phyloP scores from a whole-genome alignment of 2,329 filamentous ascomycete species.

The Exophiala sp. region DNA sequence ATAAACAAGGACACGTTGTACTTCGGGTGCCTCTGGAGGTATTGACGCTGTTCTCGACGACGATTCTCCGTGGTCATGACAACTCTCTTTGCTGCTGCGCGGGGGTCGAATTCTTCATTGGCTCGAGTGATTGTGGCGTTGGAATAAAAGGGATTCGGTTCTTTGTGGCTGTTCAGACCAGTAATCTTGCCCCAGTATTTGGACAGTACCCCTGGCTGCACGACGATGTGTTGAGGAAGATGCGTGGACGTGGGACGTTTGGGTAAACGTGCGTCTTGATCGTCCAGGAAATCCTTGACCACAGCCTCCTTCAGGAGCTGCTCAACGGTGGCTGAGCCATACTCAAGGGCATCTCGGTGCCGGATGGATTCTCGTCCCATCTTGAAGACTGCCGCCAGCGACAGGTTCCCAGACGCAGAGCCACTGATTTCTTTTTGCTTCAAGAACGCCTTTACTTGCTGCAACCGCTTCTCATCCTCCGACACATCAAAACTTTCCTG shows the following conservation, averaged over 20 bases:
- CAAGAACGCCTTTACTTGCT: slow-evolving; percentile 92
- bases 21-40: slow-evolving; percentile 73
- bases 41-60: slow-evolving; percentile 84
- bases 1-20: slow-evolving; percentile 92
- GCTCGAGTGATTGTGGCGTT: slow-evolving; percentile 64
- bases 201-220: slow-evolving; percentile 55
- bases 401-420: slow-evolving; percentile 61
- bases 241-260: slow-evolving; percentile 30
- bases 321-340: slow-evolving; percentile 84
- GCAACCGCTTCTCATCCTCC: slow-evolving; percentile 92
- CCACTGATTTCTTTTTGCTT: slow-evolving; percentile 79
- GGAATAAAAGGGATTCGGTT: slow-evolving; percentile 94
- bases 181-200: slow-evolving; percentile 57
- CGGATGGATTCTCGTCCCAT: slow-evolving; percentile 56
- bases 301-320: slow-evolving; percentile 96
- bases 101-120: slow-evolving; percentile 74
- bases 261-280: slow-evolving; percentile 44
- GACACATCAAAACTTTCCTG: slow-evolving; percentile 99
- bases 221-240: slow-evolving; percentile 38
- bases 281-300: slow-evolving; percentile 88
- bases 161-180: slow-evolving; percentile 54
- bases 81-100: slow-evolving; percentile 83
- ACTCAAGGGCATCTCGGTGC: slow-evolving; percentile 77
- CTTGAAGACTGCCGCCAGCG: slow-evolving; percentile 65
- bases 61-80: slow-evolving; percentile 75